Evolutionary conservation across 139 green algal genomes (phyloP), one percentile per base, ranked within the genome.

Genomic region (Chlorella vulgaris): DNA sequence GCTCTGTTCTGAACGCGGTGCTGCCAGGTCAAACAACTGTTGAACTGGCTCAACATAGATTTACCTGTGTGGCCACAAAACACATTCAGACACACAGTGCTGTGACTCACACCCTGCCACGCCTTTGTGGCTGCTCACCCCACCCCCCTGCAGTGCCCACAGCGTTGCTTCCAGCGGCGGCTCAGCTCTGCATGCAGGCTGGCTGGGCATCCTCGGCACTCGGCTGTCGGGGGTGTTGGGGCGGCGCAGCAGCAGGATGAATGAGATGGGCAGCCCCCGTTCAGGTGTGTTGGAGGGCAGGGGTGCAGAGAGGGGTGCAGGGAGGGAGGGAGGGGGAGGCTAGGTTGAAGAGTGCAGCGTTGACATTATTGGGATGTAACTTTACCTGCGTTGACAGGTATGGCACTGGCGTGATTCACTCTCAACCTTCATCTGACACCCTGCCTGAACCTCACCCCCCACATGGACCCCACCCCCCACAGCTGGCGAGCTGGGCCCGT

Each of bases 261-360:
- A 21, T 18, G 71, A 78, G 51, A 47, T 78, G 71, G 71, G 71
- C 33, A 78, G 71, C 71, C 71, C 71, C 0, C 71, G 71, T 0
- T 78, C 71, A 33, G 71, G 71, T 78, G 69, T 10, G 69, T 8
- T n/a, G n/a, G n/a, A n/a, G n/a, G n/a, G n/a, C n/a, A n/a, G n/a
- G n/a, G n/a, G n/a, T n/a, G n/a, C n/a, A n/a, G n/a, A n/a, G n/a
- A n/a, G n/a, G n/a, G n/a, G n/a, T n/a, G n/a, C n/a, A n/a, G n/a
- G n/a, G n/a, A n/a, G n/a, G n/a, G n/a, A n/a, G n/a, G n/a, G n/a
- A n/a, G n/a, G n/a, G n/a, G n/a, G n/a, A n/a, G n/a, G n/a, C n/a
- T n/a, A n/a, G n/a, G n/a, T n/a, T n/a, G n/a, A n/a, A n/a, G n/a
- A n/a, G n/a, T n/a, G n/a, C 60, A 55, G 13, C 47, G 47, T 55